A percentile compares a stretch with the other conserved stretches of the same genome.
Evolutionary conservation across 2,329 filamentous ascomycete genomes (phyloP).

Genomic region (Coleophoma eucalyptorum): DNA sequence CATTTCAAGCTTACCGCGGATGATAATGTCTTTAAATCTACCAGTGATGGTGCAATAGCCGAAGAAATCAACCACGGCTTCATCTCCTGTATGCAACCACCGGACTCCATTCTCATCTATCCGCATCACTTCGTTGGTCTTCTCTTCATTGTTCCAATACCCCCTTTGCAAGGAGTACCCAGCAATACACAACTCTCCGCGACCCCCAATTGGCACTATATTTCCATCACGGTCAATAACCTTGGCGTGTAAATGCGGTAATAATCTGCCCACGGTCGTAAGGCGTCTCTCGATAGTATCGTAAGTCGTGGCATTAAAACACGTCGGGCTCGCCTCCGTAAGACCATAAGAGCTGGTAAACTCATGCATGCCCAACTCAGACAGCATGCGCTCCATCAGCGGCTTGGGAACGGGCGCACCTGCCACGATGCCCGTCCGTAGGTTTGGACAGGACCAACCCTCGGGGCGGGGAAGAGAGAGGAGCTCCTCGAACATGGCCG

Average conservation of each 20-base stretch:
- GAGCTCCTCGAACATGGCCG: conserved; percentile 58
- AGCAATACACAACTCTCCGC: conserved; percentile 73
- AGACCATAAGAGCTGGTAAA: conserved; percentile 65
- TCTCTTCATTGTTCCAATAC: conserved; percentile 68
- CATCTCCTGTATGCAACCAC: conserved; percentile 67
- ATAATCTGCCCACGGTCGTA: conserved; percentile 69
- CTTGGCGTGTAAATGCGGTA: conserved; percentile 74
- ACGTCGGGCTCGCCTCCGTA: conserved; percentile 74
- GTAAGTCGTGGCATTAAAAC: conserved; percentile 74
- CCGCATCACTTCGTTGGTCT: conserved; percentile 61
- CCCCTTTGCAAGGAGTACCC: conserved; percentile 72
- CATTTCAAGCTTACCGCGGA: conserved; percentile 49
- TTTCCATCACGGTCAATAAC: conserved; percentile 66
- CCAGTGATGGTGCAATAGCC: conserved; percentile 73
- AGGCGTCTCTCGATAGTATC: conserved; percentile 64
- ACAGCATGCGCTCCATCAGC: conserved; percentile 69
- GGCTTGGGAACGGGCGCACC: conserved; percentile 73
- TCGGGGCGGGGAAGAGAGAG: conserved; percentile 18
- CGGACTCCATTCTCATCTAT: conserved; percentile 48
- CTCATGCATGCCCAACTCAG: conserved; percentile 70
- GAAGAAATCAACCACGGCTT: conserved; percentile 62
- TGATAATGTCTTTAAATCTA: conserved; percentile 77
- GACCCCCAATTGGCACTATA: conserved; percentile 61
- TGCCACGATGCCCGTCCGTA: conserved; percentile 76
- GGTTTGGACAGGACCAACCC: conserved; percentile 33